Conservation (phyloP, 305 asterid genomes). For the Ajuga reptans region DNA sequence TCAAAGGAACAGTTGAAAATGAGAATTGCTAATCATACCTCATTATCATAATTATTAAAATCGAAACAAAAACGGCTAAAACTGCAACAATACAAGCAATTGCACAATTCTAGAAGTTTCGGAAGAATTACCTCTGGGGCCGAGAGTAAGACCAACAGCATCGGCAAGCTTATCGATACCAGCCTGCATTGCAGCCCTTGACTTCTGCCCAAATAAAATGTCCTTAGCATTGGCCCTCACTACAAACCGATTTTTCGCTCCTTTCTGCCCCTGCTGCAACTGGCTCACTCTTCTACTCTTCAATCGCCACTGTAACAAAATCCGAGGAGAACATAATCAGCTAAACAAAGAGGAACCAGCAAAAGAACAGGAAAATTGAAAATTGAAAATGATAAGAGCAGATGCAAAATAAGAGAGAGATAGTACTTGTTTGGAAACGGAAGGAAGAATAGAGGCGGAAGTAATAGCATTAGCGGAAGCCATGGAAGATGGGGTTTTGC, state of each 20-base stretch:
- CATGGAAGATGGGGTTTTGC: constrained; percentile 33
- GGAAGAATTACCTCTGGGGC: constrained; percentile 71
- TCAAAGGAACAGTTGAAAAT: not conserved
- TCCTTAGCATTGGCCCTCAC: constrained; percentile 88
- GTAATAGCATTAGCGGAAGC: constrained; percentile 83
- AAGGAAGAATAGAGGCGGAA: constrained; percentile 64
- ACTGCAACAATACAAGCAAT: not conserved
- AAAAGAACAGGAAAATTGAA: not conserved
- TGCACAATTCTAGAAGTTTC: not conserved
- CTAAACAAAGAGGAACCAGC: not conserved
- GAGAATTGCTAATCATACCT: not conserved
- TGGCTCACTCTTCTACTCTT: constrained; percentile 51
- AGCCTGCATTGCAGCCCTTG: constrained; percentile 74
- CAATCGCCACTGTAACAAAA: constrained; percentile 46
- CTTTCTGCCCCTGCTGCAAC: constrained; percentile 64
- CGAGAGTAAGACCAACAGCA: constrained; percentile 90
- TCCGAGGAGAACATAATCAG: not conserved
- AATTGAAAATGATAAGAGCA: not conserved
- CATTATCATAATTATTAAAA: not conserved
- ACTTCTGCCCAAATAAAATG: constrained; percentile 76
- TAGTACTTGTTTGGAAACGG: constrained; percentile 48
- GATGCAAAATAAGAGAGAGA: not conserved
- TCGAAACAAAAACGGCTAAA: not conserved
- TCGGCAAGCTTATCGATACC: constrained; percentile 95
- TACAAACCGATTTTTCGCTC: constrained; percentile 46